These are phyloP conservation scores for Spirogloea muscicola DNA, from an alignment of 139 green algal genomes.

Conservation along the genomic window DNA sequence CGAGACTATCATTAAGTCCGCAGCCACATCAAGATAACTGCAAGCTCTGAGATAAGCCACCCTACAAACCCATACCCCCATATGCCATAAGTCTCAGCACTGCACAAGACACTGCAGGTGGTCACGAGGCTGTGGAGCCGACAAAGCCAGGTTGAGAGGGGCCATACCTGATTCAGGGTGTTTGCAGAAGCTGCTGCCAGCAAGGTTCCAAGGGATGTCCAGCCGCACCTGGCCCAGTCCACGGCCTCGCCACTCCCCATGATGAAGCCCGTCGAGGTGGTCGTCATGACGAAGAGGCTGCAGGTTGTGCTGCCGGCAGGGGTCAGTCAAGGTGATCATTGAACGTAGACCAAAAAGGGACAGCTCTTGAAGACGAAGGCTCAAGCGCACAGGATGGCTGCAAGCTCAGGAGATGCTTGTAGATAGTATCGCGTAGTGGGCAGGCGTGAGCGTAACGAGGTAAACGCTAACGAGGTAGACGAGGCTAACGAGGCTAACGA, in stretches of 20 bases:
- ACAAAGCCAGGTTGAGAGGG: background rate
- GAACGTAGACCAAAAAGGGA: background rate
- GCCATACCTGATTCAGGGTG: slow-evolving; percentile 86
- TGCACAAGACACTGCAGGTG: no score
- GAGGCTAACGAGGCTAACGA: background rate
- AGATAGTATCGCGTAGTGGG: background rate
- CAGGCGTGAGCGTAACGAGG: background rate
- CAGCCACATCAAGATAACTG: no score
- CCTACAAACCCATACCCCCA: no score
- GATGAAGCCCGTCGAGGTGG: slow-evolving; percentile 77
- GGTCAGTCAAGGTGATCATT: background rate
- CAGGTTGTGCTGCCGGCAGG: background rate
- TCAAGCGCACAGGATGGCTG: no score
- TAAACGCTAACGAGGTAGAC: background rate
- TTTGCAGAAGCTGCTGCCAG: slow-evolving; percentile 83
- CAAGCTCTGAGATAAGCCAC: no score
- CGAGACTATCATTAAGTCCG: no score
- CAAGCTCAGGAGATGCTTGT: no score
- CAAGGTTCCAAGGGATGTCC: slow-evolving; percentile 84
- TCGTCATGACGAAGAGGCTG: slow-evolving; percentile 83
- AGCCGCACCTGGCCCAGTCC: slow-evolving; percentile 69
- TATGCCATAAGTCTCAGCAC: no score
- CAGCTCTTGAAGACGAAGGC: background rate
- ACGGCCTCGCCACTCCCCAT: slow-evolving; percentile 68
- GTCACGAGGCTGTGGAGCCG: background rate